phyloP scores from a whole-genome alignment of 129 eudicot genomes.

The Mikania micrantha region DNA sequence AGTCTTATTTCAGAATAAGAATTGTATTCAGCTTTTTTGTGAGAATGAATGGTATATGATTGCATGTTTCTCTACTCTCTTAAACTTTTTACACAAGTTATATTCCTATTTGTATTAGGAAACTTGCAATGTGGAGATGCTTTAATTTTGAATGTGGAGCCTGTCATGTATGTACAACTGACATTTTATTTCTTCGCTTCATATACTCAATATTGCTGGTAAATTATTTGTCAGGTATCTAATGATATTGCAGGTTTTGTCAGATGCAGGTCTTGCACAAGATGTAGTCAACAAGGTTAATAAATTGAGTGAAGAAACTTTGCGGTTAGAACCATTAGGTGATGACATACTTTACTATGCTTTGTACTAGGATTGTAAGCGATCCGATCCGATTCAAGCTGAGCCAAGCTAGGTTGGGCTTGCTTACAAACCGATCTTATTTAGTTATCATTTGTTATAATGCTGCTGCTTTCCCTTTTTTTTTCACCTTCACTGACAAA shows the following conservation, averaged over 20 bases:
- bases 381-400: no score
- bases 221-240: constrained; percentile 16
- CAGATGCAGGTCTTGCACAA: constrained; percentile 28
- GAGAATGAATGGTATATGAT: not conserved
- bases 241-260: constrained; percentile 50
- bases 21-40: not conserved
- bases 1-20: not conserved
- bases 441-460: not conserved
- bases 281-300: constrained; percentile 27
- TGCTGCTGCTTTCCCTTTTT: not conserved
- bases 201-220: not conserved
- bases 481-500: not conserved
- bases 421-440: no score
- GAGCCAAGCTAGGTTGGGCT: no score
- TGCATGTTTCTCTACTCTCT: not conserved
- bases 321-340: constrained; percentile 51
- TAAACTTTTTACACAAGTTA: not conserved
- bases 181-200: constrained; percentile 8
- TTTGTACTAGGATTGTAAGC: no score
- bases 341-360: constrained; percentile 38
- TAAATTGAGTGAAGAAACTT: constrained; percentile 38
- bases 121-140: constrained; percentile 66
- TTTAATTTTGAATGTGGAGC: constrained; percentile 67
- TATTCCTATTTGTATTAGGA: constrained; percentile 29
- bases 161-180: constrained; percentile 50